These are phyloP conservation scores for Cryptosporidium xiaoi DNA, from an alignment of 169 alveolate species.

Conservation along the genomic window DNA sequence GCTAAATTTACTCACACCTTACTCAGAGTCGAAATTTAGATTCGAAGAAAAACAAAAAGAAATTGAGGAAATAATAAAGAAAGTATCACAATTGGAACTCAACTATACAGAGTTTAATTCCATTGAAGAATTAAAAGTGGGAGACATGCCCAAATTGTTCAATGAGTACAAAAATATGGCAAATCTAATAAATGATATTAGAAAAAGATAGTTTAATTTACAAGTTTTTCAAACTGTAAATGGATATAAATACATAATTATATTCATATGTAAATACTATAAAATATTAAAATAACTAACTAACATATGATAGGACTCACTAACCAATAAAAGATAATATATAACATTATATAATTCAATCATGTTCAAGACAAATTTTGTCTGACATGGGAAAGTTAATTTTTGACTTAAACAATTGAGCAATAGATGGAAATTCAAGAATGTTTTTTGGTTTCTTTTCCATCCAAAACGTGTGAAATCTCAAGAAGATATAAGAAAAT, in stretches of 20 bases:
- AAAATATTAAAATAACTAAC: too few relatives aligned
- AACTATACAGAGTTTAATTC: neutral
- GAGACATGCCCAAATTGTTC: slow-evolving; percentile 46
- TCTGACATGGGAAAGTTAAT: slow-evolving; percentile 65
- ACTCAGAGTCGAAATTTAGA: slow-evolving; percentile 26
- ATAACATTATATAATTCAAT: neutral
- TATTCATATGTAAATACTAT: too few relatives aligned
- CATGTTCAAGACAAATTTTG: slow-evolving; percentile 30
- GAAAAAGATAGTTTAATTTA: neutral
- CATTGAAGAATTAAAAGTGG: slow-evolving; percentile 20
- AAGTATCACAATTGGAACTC: neutral
- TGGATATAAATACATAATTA: too few relatives aligned
- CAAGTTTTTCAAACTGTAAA: neutral
- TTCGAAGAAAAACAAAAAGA: slow-evolving; percentile 29
- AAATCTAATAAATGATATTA: slow-evolving; percentile 16
- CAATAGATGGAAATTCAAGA: slow-evolving; percentile 76
- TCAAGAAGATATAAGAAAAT: slow-evolving; percentile 58
- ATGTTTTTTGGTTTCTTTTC: slow-evolving; percentile 71
- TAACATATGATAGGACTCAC: too few relatives aligned
- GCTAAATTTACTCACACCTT: slow-evolving; percentile 13
- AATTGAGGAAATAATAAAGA: slow-evolving; percentile 13
- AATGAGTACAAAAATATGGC: slow-evolving; percentile 16
- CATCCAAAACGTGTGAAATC: slow-evolving; percentile 76
- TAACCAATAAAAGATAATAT: too few relatives aligned
- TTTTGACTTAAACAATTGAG: slow-evolving; percentile 58